Base-by-base conservation (phyloP, 2,329 filamentous ascomycete species). In the Xylariaceae sp. region DNA sequence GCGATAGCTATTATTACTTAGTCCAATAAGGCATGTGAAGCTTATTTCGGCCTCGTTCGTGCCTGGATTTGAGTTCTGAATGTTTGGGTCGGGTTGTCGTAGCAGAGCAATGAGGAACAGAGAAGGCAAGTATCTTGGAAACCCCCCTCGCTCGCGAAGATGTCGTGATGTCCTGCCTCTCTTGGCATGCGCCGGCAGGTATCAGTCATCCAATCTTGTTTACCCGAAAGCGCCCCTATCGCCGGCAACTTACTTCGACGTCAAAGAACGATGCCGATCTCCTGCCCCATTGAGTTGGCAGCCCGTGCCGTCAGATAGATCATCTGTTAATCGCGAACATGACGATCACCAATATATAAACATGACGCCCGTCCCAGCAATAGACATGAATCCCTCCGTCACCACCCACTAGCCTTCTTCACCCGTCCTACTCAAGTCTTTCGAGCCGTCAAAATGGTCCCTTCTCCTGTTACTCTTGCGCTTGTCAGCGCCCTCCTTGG, bases 401-500 rank as follows among this genome's bases (percentile, higher is more conserved):
- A 29, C 10, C 42, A 48, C 46, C 44, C 29, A 32, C 40, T 21
- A 24, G n/a, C 18, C 29, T 13, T 50, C 40, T 45, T 21, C 44
- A n/a, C 32, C 27, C 21, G 16, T 27, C 35, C 21, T 33, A 29
- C 43, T 39, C 32, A 24, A 29, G 32, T 29, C 36, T 11, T 20
- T n/a, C 26, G 13, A 15, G 6, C 39, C 39, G 15, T 50, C 57
- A 59, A 44, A 26, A 62, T 62, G 60, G 37, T 61, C 23, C 39
- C 43, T 26, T 33, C 49, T 42, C 21, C 55, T 26, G 20, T 16
- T 29, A 55, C 47, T n/a, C 53, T 60, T 11, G 58, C 56, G 58
- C 50, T 61, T 8, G 37, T 55, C 40, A 55, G 58, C 53, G 56
- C 50, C 29, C 23, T 56, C 4, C 30, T 54, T 15, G 56, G 60